These are phyloP conservation scores for Vanilla planifolia DNA, from an alignment of 106 monocot species.

Conservation along the genomic window DNA sequence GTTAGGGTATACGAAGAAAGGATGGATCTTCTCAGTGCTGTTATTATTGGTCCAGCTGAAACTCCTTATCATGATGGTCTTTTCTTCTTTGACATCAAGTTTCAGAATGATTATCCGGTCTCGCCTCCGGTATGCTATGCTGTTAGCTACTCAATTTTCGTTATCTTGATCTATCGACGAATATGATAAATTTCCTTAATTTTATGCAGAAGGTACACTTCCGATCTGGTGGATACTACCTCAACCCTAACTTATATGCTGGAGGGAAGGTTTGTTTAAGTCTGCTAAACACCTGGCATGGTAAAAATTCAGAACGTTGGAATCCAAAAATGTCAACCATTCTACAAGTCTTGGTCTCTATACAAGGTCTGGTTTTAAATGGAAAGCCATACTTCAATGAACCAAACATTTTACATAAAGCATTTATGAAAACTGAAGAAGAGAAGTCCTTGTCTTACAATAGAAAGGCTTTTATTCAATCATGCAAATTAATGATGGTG, in stretches of 20 bases:
- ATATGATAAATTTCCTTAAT: neutral
- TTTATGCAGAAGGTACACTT: conserved; percentile 36
- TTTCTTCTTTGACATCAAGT: conserved; percentile 75
- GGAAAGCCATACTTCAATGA: conserved; percentile 58
- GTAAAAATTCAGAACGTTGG: conserved; percentile 39
- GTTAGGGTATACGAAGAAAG: conserved; percentile 64
- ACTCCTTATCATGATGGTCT: conserved; percentile 87
- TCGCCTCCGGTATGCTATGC: conserved; percentile 55
- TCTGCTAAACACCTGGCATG: conserved; percentile 45
- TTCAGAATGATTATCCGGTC: conserved; percentile 54
- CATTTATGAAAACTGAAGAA: conserved; percentile 13
- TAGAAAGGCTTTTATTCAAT: conserved; percentile 18
- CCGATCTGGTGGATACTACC: conserved; percentile 35
- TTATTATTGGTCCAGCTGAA: conserved; percentile 65
- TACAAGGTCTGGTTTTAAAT: conserved; percentile 56
- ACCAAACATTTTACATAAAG: conserved; percentile 10
- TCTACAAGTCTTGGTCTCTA: conserved; percentile 54
- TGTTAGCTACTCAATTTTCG: neutral
- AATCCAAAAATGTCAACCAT: conserved; percentile 36
- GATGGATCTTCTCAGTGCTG: conserved; percentile 78
- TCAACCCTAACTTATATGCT: conserved; percentile 50
- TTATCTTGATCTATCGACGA: neutral
- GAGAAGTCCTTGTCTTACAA: conserved; percentile 21
- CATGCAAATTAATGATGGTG: conserved; percentile 40
- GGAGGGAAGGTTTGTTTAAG: conserved; percentile 53